phyloP scores from a whole-genome alignment of 495 filamentous ascomycete genomes.

The Clavariopsis aquatica region DNA sequence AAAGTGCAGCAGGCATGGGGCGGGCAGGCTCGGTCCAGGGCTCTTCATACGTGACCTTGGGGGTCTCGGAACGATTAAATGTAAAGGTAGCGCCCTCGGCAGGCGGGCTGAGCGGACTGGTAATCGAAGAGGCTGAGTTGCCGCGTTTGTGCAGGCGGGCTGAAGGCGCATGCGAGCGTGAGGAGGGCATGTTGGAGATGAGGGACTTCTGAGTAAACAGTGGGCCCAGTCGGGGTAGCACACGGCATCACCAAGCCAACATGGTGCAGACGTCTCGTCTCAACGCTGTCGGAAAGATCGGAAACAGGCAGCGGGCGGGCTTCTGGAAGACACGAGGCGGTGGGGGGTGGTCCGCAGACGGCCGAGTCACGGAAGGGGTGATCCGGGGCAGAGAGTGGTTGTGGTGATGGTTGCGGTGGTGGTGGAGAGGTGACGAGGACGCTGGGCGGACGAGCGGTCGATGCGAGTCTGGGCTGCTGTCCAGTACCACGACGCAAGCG shows the following conservation, averaged over 20 bases:
- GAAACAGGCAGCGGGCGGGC: neutral
- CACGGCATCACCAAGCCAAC: slow-evolving; percentile 33
- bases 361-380: neutral
- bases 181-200: slow-evolving; percentile 19
- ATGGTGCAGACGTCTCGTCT: too few species aligned
- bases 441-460: too few species aligned
- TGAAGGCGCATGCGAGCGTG: slow-evolving; percentile 20
- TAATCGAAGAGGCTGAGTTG: slow-evolving; percentile 42
- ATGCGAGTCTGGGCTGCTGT: neutral
- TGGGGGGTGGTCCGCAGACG: neutral
- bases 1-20: slow-evolving; percentile 21
- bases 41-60: slow-evolving; percentile 46
- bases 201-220: neutral
- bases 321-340: neutral
- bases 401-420: neutral
- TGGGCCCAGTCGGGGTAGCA: neutral
- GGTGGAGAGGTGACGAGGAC: neutral
- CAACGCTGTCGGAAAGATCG: neutral
- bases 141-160: slow-evolving; percentile 47
- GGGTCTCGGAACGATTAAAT: slow-evolving; percentile 42
- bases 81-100: slow-evolving; percentile 26
- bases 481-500: neutral
- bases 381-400: neutral
- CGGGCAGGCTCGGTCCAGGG: slow-evolving; percentile 20
- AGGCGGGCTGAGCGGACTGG: slow-evolving; percentile 23